These are phyloP conservation scores for Lodderomyces margitis DNA, from an alignment of 1,139 yeast genomes.

Conservation along the genomic window DNA sequence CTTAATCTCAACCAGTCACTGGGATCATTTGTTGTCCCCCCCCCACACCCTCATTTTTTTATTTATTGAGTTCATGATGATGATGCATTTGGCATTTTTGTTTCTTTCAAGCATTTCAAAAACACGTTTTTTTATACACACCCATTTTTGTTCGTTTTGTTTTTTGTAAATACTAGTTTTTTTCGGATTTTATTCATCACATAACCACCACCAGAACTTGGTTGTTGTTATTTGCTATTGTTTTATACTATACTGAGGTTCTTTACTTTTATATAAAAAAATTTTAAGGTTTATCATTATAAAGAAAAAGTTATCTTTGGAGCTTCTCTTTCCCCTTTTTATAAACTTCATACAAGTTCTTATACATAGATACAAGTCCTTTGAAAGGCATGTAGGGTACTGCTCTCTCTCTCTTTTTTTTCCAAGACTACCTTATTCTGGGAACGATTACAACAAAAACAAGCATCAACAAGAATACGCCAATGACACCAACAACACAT, in stretches of 20 bases:
- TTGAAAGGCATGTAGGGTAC: background rate
- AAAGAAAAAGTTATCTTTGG: background rate
- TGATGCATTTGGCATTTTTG: background rate
- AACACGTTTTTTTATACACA: no score
- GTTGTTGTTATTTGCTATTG: background rate
- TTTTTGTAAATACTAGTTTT: no score
- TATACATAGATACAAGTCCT: conserved; percentile 1
- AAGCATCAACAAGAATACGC: conserved; percentile 29
- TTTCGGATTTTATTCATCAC: background rate
- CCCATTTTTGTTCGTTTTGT: background rate
- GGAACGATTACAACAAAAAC: conserved; percentile 29
- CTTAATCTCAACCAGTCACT: no score
- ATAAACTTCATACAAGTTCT: conserved; percentile 1
- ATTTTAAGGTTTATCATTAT: no score
- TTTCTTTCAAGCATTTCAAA: no score
- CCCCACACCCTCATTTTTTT: background rate
- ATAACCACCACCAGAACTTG: background rate
- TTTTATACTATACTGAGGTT: background rate
- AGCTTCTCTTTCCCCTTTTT: background rate
- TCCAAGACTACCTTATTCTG: conserved; percentile 16
- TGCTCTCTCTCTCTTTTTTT: background rate
- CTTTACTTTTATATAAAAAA: background rate
- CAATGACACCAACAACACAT: conserved; percentile 22
- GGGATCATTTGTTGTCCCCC: background rate
- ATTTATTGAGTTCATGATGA: background rate